phyloP scores from a whole-genome alignment of 2,329 filamentous ascomycete species.

The Colletotrichum spinosum region DNA sequence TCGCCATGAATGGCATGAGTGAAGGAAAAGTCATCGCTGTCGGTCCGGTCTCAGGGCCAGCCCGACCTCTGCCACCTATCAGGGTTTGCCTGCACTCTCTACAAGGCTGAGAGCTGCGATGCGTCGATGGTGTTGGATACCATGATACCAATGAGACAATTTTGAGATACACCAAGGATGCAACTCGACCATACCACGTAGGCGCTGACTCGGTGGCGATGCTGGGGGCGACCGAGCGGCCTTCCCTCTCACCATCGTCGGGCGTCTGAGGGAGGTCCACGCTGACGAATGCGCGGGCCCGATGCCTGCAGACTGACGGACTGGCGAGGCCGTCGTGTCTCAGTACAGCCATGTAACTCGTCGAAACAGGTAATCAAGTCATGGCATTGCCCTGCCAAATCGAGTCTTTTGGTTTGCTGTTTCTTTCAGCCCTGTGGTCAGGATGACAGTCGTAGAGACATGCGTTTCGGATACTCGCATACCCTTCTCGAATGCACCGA shows the following conservation, averaged over 20 bases:
- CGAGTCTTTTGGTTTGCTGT: neutral
- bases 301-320: constrained; percentile 1
- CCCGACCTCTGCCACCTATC: no score
- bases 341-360: constrained; percentile 22
- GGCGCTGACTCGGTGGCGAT: no score
- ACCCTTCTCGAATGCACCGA: neutral
- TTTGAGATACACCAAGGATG: no score
- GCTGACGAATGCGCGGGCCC: constrained; percentile 1
- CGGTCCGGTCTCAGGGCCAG: no score
- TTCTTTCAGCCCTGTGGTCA: constrained; percentile 29
- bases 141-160: no score
- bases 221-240: neutral
- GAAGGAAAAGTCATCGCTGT: no score
- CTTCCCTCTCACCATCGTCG: neutral
- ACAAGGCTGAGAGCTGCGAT: no score
- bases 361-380: constrained; percentile 17
- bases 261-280: constrained; percentile 1
- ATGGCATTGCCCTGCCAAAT: neutral
- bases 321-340: constrained; percentile 12
- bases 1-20: no score
- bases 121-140: no score
- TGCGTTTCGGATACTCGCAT: constrained; percentile 11
- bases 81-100: no score
- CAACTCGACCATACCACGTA: no score
- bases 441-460: constrained; percentile 7